A percentile compares a stretch with the other conserved stretches of the same genome.
Evolutionary conservation across 371 early-diverging fungal species (phyloP).

Genomic region (Syncephalastrum sp.): DNA sequence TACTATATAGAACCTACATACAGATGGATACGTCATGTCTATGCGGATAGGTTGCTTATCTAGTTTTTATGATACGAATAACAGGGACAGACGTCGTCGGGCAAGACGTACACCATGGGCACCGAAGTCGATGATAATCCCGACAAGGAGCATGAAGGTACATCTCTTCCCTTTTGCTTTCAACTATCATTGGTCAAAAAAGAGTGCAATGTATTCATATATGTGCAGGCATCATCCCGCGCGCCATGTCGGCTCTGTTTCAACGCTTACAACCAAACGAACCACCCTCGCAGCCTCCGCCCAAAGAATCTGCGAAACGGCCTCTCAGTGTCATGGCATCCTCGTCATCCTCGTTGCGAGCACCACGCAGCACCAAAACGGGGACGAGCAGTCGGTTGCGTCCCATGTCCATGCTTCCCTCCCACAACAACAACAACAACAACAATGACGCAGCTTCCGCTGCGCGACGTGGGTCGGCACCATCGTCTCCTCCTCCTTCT

Average conservation of each 20-base stretch:
- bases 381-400: slow-evolving; percentile 19
- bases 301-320: background rate
- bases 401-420: slow-evolving; percentile 32
- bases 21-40: background rate
- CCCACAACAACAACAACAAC: slow-evolving; percentile 5
- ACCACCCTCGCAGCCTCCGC: background rate
- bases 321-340: slow-evolving; percentile 9
- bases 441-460: background rate
- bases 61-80: too few species aligned
- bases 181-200: background rate
- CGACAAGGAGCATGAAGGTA: slow-evolving; percentile 54
- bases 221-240: slow-evolving; percentile 82
- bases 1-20: background rate
- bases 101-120: slow-evolving; percentile 99
- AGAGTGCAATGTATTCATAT: background rate
- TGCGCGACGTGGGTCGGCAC: slow-evolving; percentile 23
- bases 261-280: slow-evolving; percentile 20
- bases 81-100: slow-evolving; percentile 87
- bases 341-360: slow-evolving; percentile 13
- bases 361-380: slow-evolving; percentile 22
- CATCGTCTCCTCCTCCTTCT: slow-evolving; percentile 2
- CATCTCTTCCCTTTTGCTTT: background rate
- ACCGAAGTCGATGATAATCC: slow-evolving; percentile 64
- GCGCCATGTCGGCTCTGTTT: slow-evolving; percentile 82
- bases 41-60: too few species aligned